A percentile compares a stretch with the other conserved stretches of the same genome.
These are phyloP conservation scores for Trichoderma lentiforme DNA, from an alignment of 2,329 filamentous ascomycete genomes.

Conservation along the genomic window DNA sequence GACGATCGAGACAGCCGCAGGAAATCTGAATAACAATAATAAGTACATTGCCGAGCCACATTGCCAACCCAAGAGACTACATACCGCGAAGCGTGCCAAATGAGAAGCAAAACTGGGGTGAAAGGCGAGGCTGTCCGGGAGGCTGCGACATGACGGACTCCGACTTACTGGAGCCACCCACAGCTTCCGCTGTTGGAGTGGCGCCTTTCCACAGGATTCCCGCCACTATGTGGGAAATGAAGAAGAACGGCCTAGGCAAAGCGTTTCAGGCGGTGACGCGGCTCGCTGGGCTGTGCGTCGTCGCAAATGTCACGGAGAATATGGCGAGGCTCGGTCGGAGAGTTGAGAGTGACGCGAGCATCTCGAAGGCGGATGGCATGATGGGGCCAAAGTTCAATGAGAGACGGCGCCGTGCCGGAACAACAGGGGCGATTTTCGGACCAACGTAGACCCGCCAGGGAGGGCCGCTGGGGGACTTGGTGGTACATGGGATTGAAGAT, in stretches of 20 bases:
- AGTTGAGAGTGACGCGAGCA: not conserved
- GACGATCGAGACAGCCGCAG: conserved; percentile 77
- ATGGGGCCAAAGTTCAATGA: not conserved
- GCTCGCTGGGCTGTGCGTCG: conserved; percentile 13
- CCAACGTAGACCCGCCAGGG: conserved; percentile 10
- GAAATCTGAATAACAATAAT: conserved; percentile 67
- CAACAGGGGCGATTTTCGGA: conserved; percentile 7
- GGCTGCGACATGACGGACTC: conserved; percentile 45
- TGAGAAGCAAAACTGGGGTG: conserved; percentile 76
- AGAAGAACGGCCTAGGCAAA: not conserved
- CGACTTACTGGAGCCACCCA: conserved; percentile 28
- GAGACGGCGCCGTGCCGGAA: conserved; percentile 8
- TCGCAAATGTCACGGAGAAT: not conserved
- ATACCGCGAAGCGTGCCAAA: conserved; percentile 65
- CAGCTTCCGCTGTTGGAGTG: conserved; percentile 39
- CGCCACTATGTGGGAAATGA: conserved; percentile 41
- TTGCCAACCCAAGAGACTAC: conserved; percentile 18
- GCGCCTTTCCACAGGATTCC: conserved; percentile 47
- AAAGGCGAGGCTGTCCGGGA: conserved; percentile 52
- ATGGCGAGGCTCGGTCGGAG: not conserved
- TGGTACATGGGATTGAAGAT: not conserved
- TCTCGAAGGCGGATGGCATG: conserved; percentile 1
- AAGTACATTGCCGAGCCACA: not conserved
- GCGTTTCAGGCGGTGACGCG: conserved; percentile 1
- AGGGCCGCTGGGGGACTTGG: not conserved